Percentiles rank a stretch among this genome's conserved stretches.
Conservation (phyloP, 129 eudicot species). For the Lonicera japonica region DNA sequence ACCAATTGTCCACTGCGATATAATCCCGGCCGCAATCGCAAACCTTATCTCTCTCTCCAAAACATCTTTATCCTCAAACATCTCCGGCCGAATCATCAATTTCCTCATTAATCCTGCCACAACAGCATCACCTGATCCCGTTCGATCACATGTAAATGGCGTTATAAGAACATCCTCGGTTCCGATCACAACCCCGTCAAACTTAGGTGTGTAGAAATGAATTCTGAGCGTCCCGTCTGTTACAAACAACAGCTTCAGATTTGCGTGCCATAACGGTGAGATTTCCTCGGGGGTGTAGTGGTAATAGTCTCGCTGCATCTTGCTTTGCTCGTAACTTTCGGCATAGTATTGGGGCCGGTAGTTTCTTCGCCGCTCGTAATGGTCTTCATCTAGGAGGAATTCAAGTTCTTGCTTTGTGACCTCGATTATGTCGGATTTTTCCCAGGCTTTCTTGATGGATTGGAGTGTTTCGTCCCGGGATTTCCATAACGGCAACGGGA, state of each 20-base stretch:
- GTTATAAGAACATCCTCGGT: constrained; percentile 92
- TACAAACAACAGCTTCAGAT: constrained; percentile 67
- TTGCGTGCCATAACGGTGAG: constrained; percentile 77
- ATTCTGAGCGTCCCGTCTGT: constrained; percentile 88
- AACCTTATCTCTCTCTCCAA: constrained; percentile 77
- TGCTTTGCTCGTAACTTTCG: constrained; percentile 56
- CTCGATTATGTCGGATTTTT: constrained; percentile 71
- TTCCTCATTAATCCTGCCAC: constrained; percentile 90
- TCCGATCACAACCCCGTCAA: constrained; percentile 83
- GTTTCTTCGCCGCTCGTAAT: constrained; percentile 60
- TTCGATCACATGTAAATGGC: constrained; percentile 88
- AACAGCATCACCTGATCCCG: constrained; percentile 96
- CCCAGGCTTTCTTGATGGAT: constrained; percentile 71
- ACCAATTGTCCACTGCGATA: constrained; percentile 96
- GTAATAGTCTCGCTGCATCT: constrained; percentile 51
- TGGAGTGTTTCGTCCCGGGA: constrained; percentile 74
- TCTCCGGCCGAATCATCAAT: constrained; percentile 63
- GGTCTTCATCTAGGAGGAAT: constrained; percentile 70
- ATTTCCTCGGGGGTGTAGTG: constrained; percentile 85
- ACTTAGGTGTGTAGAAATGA: constrained; percentile 69
- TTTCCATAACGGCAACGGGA: constrained; percentile 84
- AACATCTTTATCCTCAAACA: constrained; percentile 65
- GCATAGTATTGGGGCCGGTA: constrained; percentile 73
- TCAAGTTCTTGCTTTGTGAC: constrained; percentile 81
- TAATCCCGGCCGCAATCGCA: constrained; percentile 90